Evolutionary conservation across 2,329 filamentous ascomycete species (phyloP).

Genomic region (Ascosphaera apis): DNA sequence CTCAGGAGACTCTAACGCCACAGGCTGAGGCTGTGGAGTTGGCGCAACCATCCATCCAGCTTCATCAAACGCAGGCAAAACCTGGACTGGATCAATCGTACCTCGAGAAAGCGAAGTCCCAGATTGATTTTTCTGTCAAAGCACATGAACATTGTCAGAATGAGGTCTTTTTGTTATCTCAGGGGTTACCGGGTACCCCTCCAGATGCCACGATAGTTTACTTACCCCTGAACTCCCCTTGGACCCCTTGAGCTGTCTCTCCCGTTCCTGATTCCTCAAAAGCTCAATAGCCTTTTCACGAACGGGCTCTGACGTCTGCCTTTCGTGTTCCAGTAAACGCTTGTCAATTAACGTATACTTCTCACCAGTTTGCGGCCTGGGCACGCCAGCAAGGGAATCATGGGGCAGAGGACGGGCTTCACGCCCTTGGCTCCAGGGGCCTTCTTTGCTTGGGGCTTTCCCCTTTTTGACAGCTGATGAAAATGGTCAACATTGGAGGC

Average conservation of each 20-base stretch:
- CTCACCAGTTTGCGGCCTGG: neutral
- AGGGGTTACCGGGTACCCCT: too few species aligned
- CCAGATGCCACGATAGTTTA: too few species aligned
- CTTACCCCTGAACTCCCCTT: neutral
- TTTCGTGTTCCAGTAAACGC: neutral
- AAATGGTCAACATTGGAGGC: neutral
- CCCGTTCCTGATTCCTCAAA: neutral
- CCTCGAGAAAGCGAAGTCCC: neutral
- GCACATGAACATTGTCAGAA: neutral
- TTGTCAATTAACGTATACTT: neutral
- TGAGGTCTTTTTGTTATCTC: too few species aligned
- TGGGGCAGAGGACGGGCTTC: conserved; percentile 1
- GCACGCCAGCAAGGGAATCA: conserved; percentile 2
- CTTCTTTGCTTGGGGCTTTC: neutral
- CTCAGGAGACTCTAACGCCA: neutral
- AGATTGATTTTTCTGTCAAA: neutral
- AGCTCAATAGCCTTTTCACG: neutral
- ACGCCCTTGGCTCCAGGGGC: conserved; percentile 1
- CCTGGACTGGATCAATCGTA: neutral
- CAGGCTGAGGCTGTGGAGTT: neutral
- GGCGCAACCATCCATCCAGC: neutral
- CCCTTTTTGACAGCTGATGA: neutral
- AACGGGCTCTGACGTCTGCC: conserved; percentile 1
- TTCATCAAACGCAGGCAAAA: neutral
- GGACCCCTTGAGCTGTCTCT: neutral